These are phyloP conservation scores for Sugiyamaella mastotermitis DNA, from an alignment of 805 yeast genomes.

Conservation along the genomic window DNA sequence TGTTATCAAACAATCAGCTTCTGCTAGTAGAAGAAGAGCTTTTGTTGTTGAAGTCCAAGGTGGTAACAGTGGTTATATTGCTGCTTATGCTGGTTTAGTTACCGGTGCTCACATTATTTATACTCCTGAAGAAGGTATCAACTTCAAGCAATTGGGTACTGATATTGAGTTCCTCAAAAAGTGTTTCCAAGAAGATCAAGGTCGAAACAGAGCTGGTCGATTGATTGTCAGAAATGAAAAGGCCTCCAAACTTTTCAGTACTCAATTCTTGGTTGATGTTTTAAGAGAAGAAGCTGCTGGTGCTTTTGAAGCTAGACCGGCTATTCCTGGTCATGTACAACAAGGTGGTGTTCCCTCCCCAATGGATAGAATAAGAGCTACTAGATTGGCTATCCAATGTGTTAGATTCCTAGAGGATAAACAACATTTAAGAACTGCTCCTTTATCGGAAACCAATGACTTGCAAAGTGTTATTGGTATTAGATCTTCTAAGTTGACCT, in stretches of 20 bases:
- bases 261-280: slow-evolving; percentile 77
- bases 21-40: slow-evolving; percentile 88
- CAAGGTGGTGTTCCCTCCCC: slow-evolving; percentile 96
- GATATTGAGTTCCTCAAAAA: slow-evolving; percentile 68
- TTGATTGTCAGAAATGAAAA: slow-evolving; percentile 76
- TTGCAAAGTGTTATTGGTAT: slow-evolving; percentile 73
- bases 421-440: slow-evolving; percentile 16
- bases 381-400: slow-evolving; percentile 85
- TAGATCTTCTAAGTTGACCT: slow-evolving; percentile 66
- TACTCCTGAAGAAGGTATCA: slow-evolving; percentile 79
- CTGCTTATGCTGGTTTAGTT: slow-evolving; percentile 75
- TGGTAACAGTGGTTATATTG: slow-evolving; percentile 92
- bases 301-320: slow-evolving; percentile 84
- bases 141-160: slow-evolving; percentile 60
- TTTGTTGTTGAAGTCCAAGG: slow-evolving; percentile 98
- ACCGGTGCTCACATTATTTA: slow-evolving; percentile 90
- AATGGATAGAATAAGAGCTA: slow-evolving; percentile 84
- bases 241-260: slow-evolving; percentile 76
- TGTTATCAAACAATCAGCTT: slow-evolving; percentile 88
- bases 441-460: slow-evolving; percentile 8
- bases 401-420: slow-evolving; percentile 76
- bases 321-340: slow-evolving; percentile 97
- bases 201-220: slow-evolving; percentile 79
- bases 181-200: slow-evolving; percentile 66
- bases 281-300: slow-evolving; percentile 73